Evolutionary conservation across 805 yeast genomes (phyloP).

Genomic region (Ascoidea asiatica): DNA sequence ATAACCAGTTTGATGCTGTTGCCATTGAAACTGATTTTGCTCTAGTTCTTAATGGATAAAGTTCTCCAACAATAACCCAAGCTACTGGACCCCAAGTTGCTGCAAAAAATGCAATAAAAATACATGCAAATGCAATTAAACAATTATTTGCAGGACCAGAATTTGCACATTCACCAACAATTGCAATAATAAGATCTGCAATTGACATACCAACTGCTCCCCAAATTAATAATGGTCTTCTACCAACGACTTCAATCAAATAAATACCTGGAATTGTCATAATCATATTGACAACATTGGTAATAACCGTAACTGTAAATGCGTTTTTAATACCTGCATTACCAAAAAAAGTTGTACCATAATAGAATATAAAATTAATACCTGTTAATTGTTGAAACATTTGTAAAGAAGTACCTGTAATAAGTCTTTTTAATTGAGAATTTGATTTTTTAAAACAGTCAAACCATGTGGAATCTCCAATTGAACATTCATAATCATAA

Average conservation of each 20-base stretch:
- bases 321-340: conserved; percentile 35
- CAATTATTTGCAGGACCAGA: conserved; percentile 26
- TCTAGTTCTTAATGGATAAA: conserved; percentile 60
- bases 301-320: conserved; percentile 27
- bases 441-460: conserved; percentile 24
- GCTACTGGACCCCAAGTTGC: conserved; percentile 76
- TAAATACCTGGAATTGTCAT: conserved; percentile 43
- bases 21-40: conserved; percentile 60
- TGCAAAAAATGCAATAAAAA: conserved; percentile 64
- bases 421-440: conserved; percentile 27
- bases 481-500: conserved; percentile 25
- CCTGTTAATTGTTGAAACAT: conserved; percentile 59
- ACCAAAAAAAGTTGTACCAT: conserved; percentile 49
- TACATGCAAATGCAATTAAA: conserved; percentile 36
- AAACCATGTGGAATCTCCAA: conserved; percentile 11
- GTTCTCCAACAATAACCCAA: conserved; percentile 52
- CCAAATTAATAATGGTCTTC: conserved; percentile 43
- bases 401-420: conserved; percentile 29
- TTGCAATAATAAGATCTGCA: conserved; percentile 52
- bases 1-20: conserved; percentile 69
- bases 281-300: conserved; percentile 31
- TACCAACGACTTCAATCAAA: conserved; percentile 47
- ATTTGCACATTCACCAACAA: conserved; percentile 9
- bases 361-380: conserved; percentile 60
- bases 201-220: conserved; percentile 55